phyloP scores from a whole-genome alignment of 2,329 filamentous ascomycete species.

The Elsinoe ampelina region DNA sequence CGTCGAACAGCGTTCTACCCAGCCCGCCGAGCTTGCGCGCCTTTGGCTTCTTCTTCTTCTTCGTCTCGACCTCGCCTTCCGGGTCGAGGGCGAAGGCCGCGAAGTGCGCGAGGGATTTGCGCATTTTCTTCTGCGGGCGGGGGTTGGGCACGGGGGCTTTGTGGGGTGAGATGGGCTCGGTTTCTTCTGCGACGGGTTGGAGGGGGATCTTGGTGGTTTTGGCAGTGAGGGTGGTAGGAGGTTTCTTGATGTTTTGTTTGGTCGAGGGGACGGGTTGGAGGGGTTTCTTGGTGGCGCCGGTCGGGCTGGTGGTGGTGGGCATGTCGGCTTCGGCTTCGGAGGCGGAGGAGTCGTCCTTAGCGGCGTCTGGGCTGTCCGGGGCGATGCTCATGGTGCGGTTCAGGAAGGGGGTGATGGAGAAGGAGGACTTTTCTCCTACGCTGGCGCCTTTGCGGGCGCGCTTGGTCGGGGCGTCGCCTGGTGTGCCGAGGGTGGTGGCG shows the following conservation, averaged over 20 bases:
- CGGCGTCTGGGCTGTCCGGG: constrained; percentile 26
- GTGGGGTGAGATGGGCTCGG: constrained; percentile 31
- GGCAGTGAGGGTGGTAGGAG: constrained; percentile 30
- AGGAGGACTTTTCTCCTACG: constrained; percentile 77
- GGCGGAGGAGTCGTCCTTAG: constrained; percentile 15
- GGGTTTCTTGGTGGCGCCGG: constrained; percentile 31
- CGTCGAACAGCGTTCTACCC: constrained; percentile 32
- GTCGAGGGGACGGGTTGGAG: constrained; percentile 37
- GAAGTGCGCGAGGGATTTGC: constrained; percentile 42
- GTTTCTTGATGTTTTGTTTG: constrained; percentile 32
- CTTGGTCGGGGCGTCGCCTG: constrained; percentile 39
- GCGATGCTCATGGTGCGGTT: constrained; percentile 59
- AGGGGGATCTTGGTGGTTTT: constrained; percentile 31
- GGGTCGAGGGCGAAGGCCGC: constrained; percentile 27
- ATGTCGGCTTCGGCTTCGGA: constrained; percentile 24
- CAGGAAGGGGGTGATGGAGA: constrained; percentile 90
- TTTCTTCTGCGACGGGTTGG: constrained; percentile 35
- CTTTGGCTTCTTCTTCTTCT: constrained; percentile 25
- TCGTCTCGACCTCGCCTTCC: constrained; percentile 22
- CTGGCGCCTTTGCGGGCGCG: constrained; percentile 45
- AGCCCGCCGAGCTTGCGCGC: constrained; percentile 29
- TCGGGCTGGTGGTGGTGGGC: constrained; percentile 22
- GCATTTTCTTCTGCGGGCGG: constrained; percentile 31
- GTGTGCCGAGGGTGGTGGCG: constrained; percentile 39
- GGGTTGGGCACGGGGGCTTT: constrained; percentile 29